Percentiles rank a stretch among this genome's conserved stretches.
phyloP scores from a whole-genome alignment of 148 eudicot species.

The Vaccinium macrocarpon region DNA sequence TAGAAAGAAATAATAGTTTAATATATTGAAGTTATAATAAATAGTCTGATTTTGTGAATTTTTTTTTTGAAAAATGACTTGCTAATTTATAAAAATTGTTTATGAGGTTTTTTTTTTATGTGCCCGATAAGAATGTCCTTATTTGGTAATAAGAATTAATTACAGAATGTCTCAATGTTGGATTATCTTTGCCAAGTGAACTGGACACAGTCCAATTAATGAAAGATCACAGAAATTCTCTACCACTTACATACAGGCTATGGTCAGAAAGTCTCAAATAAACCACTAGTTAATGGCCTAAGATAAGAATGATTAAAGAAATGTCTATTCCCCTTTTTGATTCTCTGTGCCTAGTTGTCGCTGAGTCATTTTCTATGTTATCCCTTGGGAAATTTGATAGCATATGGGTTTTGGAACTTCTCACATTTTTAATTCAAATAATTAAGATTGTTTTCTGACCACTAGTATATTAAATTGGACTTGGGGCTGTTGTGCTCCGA shows the following conservation, averaged over 20 bases:
- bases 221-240: background rate
- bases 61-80: too few relatives aligned
- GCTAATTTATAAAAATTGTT: too few relatives aligned
- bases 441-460: background rate
- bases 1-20: too few relatives aligned
- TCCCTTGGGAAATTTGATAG: background rate
- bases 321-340: background rate
- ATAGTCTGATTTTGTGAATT: too few relatives aligned
- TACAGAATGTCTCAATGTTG: background rate
- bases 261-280: background rate
- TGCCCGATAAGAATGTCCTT: too few relatives aligned
- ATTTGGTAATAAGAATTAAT: background rate
- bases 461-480: background rate
- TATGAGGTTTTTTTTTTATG: too few relatives aligned
- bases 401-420: background rate
- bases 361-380: background rate
- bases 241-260: background rate
- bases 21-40: too few relatives aligned
- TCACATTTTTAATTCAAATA: background rate
- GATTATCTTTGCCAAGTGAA: background rate
- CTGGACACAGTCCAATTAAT: background rate
- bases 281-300: background rate
- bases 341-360: background rate
- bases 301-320: conserved; percentile 1
- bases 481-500: background rate